Base-by-base conservation (phyloP, 2,329 filamentous ascomycete genomes). In the Beauveria pseudobassiana region DNA sequence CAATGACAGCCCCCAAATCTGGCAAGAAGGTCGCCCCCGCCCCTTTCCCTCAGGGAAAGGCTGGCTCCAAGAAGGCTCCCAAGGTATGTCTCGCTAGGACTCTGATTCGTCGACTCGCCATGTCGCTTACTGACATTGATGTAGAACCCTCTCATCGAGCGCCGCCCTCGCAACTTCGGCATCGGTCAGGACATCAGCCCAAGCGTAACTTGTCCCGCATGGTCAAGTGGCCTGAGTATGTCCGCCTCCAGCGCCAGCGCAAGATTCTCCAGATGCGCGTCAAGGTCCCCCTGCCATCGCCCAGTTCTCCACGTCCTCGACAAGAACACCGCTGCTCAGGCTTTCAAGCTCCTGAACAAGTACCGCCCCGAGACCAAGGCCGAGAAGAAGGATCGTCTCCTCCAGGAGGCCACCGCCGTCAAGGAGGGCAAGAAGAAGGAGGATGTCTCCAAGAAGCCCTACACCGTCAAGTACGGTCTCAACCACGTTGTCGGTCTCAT, bases 351-450 rank as follows among this genome's bases (percentile, higher is more conserved):
- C 76, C 90, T 99, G 77, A 96, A 96, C 90, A 99, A 99, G 87
- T 99, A 99, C 89, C 92, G 93, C 74, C 95, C 95, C 70, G 95
- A 99, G 87, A 96, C 91, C 80, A 98, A 97, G 88, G 83, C 85
- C 73, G 93, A 98, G 89, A 99, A 99, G 91, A 99, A 98, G 88
- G 96, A 99, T 85, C 92, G 95, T 82, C 86, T 99, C 69, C 87
- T 90, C 78, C 92, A 96, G 87, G 95, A 99, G 87, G 95, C 96
- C 68, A 96, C 93, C 73, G 96, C 95, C 74, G 87, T 99, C 78
- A 88, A 92, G 78, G 93, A 98, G 81, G 95, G 96, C 80, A 97
- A 98, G 90, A 99, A 98, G 90, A 98, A 98, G 90, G 96, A 99
- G 87, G 93, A 96, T 74, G 93, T 96, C 77, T 91, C 87, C 89